Conservation (phyloP, 768 basidiomycete genomes). For the Lyophyllum atratum region DNA sequence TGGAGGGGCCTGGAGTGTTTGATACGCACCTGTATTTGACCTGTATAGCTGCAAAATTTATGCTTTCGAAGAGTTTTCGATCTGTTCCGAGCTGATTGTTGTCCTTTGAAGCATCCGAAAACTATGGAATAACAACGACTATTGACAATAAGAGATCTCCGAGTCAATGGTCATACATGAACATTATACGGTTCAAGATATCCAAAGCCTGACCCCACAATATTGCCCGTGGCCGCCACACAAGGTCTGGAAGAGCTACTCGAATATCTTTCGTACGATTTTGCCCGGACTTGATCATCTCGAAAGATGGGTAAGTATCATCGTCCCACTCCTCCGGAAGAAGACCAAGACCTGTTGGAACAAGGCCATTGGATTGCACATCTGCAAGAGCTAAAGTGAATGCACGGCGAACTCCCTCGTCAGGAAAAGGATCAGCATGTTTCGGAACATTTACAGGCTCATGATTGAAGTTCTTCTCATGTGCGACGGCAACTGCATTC, state of each 20-base stretch:
- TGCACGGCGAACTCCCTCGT: not conserved
- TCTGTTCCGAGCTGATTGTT: too few relatives aligned
- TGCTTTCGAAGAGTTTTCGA: too few relatives aligned
- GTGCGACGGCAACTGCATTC: not conserved
- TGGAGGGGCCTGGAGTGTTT: too few relatives aligned
- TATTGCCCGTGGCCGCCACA: not conserved
- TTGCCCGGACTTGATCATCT: not conserved
- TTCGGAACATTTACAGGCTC: not conserved
- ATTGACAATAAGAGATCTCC: too few relatives aligned
- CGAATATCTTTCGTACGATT: too few relatives aligned
- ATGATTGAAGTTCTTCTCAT: not conserved
- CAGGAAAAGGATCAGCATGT: not conserved
- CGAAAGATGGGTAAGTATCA: not conserved
- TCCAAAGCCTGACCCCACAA: not conserved
- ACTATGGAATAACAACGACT: too few relatives aligned
- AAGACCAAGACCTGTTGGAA: not conserved
- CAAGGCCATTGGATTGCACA: not conserved
- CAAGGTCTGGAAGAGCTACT: not conserved
- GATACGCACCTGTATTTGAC: too few relatives aligned
- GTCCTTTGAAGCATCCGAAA: too few relatives aligned
- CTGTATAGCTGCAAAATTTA: too few relatives aligned
- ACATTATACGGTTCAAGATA: too few relatives aligned
- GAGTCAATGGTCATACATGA: too few relatives aligned
- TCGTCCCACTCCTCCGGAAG: slow-evolving; percentile 1
- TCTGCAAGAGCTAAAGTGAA: not conserved